phyloP scores from a whole-genome alignment of 495 filamentous ascomycete genomes.

The Trichocladium antarcticum region DNA sequence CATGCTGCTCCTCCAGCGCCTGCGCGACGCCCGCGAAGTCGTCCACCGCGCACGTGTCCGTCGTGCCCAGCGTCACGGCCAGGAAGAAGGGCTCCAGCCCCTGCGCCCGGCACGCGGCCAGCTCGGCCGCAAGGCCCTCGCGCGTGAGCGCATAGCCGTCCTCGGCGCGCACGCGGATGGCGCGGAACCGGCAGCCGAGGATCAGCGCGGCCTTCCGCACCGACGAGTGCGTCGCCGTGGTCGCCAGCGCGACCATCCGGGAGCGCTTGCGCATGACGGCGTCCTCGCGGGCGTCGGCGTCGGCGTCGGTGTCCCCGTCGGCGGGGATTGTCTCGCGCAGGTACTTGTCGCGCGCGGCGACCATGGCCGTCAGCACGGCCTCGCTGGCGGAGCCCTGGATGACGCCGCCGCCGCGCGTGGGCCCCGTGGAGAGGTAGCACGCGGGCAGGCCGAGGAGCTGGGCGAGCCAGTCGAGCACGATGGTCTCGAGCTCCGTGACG shows the following conservation, averaged over 20 bases:
- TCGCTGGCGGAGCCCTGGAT: constrained; percentile 93
- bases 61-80: constrained; percentile 78
- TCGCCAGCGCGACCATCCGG: constrained; percentile 70
- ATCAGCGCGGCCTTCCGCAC: constrained; percentile 84
- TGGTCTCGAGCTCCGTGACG: constrained; percentile 90
- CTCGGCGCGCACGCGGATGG: constrained; percentile 48
- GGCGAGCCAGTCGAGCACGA: constrained; percentile 82
- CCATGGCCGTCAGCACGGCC: constrained; percentile 74
- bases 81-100: constrained; percentile 78
- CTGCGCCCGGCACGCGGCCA: constrained; percentile 50
- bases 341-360: constrained; percentile 78
- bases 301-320: constrained; percentile 46
- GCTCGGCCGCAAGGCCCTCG: constrained; percentile 42
- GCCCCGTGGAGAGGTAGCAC: constrained; percentile 64
- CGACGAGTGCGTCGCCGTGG: constrained; percentile 67
- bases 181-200: constrained; percentile 65
- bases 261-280: constrained; percentile 53
- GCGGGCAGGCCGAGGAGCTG: constrained; percentile 59
- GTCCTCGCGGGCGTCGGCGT: constrained; percentile 50
- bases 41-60: constrained; percentile 79
- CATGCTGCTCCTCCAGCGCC: constrained; percentile 50
- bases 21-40: constrained; percentile 59
- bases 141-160: constrained; percentile 65
- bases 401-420: constrained; percentile 72
- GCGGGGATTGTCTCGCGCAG: constrained; percentile 48